Evolutionary conservation across 202 grass and related monocot species (phyloP).

Genomic region (Zoysia matrella): DNA sequence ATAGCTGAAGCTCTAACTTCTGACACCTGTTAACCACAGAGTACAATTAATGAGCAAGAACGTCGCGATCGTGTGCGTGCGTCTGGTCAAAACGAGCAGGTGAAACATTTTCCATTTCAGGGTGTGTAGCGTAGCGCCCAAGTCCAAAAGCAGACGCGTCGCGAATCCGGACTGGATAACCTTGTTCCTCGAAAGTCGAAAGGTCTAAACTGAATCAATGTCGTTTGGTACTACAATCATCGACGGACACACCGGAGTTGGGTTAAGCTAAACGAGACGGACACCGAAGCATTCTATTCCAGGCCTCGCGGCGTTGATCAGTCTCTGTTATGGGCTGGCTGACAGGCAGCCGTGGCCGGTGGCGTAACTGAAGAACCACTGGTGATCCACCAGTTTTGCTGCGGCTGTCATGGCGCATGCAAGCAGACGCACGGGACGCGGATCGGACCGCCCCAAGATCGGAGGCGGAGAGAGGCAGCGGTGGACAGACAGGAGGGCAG

Average conservation of each 20-base stretch:
- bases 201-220: background rate
- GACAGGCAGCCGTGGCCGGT: no score
- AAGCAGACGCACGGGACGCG: background rate
- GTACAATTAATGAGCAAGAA: background rate
- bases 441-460: background rate
- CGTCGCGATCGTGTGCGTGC: background rate
- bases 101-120: background rate
- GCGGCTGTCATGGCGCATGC: background rate
- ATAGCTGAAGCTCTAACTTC: background rate
- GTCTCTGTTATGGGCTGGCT: no score
- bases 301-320: no score
- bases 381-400: background rate
- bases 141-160: background rate
- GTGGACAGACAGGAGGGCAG: no score
- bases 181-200: no score
- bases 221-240: no score
- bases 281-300: no score
- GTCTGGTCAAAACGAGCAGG: background rate
- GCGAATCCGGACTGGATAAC: no score
- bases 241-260: no score
- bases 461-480: background rate
- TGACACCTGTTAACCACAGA: background rate
- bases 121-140: background rate
- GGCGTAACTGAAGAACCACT: background rate
- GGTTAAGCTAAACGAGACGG: no score